phyloP scores from a whole-genome alignment of 768 basidiomycete species.

The Trametes coccinea region DNA sequence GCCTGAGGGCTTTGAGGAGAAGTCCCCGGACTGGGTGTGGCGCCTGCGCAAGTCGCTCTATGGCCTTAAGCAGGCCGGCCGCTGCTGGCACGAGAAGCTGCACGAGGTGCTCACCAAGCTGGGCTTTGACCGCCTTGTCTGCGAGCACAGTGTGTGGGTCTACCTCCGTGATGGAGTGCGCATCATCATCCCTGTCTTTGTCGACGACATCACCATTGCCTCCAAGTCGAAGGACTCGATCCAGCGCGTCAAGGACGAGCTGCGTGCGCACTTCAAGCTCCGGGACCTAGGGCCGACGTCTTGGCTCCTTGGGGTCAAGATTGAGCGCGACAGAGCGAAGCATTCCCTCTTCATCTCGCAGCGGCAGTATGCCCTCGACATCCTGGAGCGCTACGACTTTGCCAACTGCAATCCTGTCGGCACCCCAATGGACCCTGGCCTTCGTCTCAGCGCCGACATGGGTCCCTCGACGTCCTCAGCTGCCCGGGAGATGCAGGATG shows the following conservation, averaged over 20 bases:
- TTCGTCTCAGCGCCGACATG: constrained; percentile 9
- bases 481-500: constrained; percentile 4
- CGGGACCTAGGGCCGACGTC: background rate
- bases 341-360: constrained; percentile 5
- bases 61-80: constrained; percentile 44
- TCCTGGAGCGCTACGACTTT: background rate
- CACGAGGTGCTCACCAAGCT: constrained; percentile 24
- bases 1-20: constrained; percentile 28
- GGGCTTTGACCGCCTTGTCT: constrained; percentile 26
- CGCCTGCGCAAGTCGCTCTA: constrained; percentile 38
- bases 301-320: constrained; percentile 4
- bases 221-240: constrained; percentile 24
- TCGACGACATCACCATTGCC: constrained; percentile 36
- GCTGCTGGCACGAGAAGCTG: constrained; percentile 40
- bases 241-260: constrained; percentile 5
- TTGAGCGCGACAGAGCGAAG: constrained; percentile 1
- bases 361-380: constrained; percentile 1
- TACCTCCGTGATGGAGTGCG: constrained; percentile 25
- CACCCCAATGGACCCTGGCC: too few relatives aligned
- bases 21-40: constrained; percentile 10
- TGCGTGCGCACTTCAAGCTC: constrained; percentile 3
- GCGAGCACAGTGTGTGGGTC: constrained; percentile 30
- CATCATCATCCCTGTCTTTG: constrained; percentile 24
- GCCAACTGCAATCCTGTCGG: background rate
- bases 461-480: background rate